Percentiles rank a stretch among this genome's conserved stretches.
phyloP scores from a whole-genome alignment of 2,329 filamentous ascomycete genomes.

The Didymella sp. region DNA sequence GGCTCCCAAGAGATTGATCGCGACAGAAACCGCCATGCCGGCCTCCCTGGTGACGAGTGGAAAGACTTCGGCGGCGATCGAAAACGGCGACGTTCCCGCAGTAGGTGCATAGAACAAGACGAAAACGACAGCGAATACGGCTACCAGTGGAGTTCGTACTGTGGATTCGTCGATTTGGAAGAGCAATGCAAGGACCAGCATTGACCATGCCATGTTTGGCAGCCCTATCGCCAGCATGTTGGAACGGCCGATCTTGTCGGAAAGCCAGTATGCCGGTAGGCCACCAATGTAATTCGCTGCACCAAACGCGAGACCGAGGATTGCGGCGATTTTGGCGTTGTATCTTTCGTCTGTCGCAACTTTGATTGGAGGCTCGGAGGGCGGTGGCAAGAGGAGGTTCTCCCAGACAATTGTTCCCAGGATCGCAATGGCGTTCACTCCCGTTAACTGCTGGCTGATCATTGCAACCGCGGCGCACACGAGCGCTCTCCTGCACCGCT shows the following conservation, averaged over 20 bases:
- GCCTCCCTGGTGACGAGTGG: too few species aligned
- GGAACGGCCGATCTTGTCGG: neutral
- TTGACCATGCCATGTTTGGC: neutral
- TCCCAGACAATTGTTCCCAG: neutral
- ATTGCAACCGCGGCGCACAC: neutral
- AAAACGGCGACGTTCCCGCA: too few species aligned
- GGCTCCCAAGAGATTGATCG: too few species aligned
- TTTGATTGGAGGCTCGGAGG: neutral
- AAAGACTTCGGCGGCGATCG: too few species aligned
- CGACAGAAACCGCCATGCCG: too few species aligned
- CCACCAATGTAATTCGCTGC: neutral
- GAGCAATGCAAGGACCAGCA: neutral
- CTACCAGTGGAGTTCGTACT: neutral
- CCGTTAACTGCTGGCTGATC: neutral
- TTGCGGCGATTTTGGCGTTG: neutral
- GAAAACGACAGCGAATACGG: neutral
- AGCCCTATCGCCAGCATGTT: neutral
- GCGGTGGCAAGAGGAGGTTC: neutral
- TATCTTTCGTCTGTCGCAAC: neutral
- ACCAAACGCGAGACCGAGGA: neutral
- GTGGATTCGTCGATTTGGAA: neutral
- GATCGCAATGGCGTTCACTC: neutral
- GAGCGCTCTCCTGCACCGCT: neutral
- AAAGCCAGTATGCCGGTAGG: neutral
- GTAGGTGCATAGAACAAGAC: neutral